These are phyloP conservation scores for Backusella circina DNA, from an alignment of 192 early-diverging fungal species.

Conservation along the genomic window DNA sequence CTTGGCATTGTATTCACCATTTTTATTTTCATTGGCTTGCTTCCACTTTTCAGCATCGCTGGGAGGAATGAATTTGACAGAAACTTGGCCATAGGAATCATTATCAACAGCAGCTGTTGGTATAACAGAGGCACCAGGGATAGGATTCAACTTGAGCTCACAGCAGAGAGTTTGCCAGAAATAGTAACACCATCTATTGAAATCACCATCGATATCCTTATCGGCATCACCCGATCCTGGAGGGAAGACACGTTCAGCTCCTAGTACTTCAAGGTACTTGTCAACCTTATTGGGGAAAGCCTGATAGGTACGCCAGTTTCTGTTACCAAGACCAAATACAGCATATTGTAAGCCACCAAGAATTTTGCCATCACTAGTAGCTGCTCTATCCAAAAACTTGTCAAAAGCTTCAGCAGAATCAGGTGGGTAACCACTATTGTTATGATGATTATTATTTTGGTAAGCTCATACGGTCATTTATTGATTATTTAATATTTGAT, in stretches of 20 bases:
- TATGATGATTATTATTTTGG: not conserved
- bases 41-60: slow-evolving; percentile 8
- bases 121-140: slow-evolving; percentile 1
- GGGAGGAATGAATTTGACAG: slow-evolving; percentile 15
- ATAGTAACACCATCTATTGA: slow-evolving; percentile 30
- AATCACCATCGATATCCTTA: slow-evolving; percentile 39
- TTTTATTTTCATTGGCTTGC: slow-evolving; percentile 8
- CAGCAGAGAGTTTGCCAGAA: slow-evolving; percentile 20
- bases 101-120: not conserved
- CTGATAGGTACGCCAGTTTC: slow-evolving; percentile 58
- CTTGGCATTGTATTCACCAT: slow-evolving; percentile 25
- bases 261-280: slow-evolving; percentile 38
- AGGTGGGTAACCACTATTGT: slow-evolving; percentile 39
- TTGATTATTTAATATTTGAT: not conserved
- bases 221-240: slow-evolving; percentile 47
- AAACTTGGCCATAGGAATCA: not conserved
- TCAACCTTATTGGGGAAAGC: slow-evolving; percentile 48
- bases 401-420: slow-evolving; percentile 48
- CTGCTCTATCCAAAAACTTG: slow-evolving; percentile 20
- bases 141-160: slow-evolving; percentile 9
- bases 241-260: slow-evolving; percentile 38
- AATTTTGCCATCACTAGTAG: not conserved
- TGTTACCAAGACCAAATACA: slow-evolving; percentile 60
- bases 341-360: slow-evolving; percentile 41
- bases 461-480: not conserved